Base-by-base conservation (phyloP, 176 grass and related monocot genomes). In the Elymus sibiricus region DNA sequence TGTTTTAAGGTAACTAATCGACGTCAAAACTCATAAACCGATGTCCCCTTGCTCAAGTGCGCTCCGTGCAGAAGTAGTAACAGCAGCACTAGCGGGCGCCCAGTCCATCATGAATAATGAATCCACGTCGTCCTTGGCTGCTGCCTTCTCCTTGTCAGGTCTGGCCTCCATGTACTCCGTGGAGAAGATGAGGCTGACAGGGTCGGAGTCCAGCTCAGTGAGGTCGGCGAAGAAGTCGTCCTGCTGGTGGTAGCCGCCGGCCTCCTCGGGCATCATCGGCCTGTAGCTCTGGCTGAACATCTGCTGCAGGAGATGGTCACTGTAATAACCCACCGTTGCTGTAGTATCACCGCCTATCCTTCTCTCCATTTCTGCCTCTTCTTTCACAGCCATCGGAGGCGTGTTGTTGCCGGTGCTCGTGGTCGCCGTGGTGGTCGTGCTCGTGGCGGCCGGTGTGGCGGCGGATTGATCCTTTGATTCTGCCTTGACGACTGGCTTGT, bases 181-280 rank as follows among this genome's bases (percentile, higher is more conserved):
- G 37, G 94, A 94, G 88, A 98, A 95, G 28, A 98, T 94, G 47
- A 95, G 92, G 88, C 88, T 91, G 84, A 94, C 93, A 12, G 96
- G 96, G 29, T 98, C 86, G 51, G 90, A 76, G 28, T 98, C 97
- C 81, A 98, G 29, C 87, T 95, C 97, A 16, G 92, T 85, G 40
- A 98, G 89, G 63, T 94, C 93, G 3, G 93, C 86, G 42, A 98
- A 98, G 87, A 98, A 95, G 82, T 98, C 97, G 35, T 98, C 92
- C 17, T 91, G 79, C 37, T 92, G 90, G 17, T 91, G 86, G 38
- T 92, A 88, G 17, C 89, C 80, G 8, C 82, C 82, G 27, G 16
- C 74, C n/a, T 10, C 60, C 15, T 95, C 97, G 2, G 97, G 90
- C 82, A 87, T 90, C 90, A 90, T 94, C 12, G 86, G 82, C 75